These are phyloP conservation scores for Jaapia argillacea DNA, from an alignment of 768 basidiomycete genomes.

Conservation along the genomic window DNA sequence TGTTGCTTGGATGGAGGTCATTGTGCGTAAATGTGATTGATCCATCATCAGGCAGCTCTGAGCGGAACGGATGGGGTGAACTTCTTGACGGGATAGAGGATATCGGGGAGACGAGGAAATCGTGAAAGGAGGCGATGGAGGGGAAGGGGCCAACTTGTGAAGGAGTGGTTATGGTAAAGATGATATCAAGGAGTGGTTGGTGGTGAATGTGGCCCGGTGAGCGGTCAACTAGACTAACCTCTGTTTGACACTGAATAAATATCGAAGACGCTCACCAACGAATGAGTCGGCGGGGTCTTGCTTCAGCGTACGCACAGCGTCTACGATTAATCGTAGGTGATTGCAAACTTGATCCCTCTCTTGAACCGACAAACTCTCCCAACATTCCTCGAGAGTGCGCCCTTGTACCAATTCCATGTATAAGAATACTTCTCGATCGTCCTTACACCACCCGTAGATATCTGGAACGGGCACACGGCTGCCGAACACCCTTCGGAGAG, in stretches of 20 bases:
- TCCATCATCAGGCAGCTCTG: not conserved
- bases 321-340: not conserved
- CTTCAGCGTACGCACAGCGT: not conserved
- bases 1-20: not conserved
- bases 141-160: not conserved
- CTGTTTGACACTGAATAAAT: not conserved
- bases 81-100: not conserved
- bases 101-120: no score
- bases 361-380: not conserved
- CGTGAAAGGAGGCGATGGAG: not conserved
- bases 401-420: not conserved
- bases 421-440: not conserved
- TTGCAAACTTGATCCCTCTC: not conserved
- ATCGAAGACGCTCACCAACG: not conserved
- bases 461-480: not conserved
- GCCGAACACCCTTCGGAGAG: not conserved
- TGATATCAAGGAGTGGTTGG: not conserved
- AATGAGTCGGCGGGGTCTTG: not conserved
- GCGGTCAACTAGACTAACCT: not conserved
- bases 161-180: not conserved
- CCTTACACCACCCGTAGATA: not conserved
- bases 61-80: not conserved
- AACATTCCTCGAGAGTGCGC: not conserved
- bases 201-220: not conserved
- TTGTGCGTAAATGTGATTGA: not conserved